Evolutionary conservation across 106 monocot species (phyloP), one percentile per base, ranked within the genome.

Genomic region (Dendrobium nobile): DNA sequence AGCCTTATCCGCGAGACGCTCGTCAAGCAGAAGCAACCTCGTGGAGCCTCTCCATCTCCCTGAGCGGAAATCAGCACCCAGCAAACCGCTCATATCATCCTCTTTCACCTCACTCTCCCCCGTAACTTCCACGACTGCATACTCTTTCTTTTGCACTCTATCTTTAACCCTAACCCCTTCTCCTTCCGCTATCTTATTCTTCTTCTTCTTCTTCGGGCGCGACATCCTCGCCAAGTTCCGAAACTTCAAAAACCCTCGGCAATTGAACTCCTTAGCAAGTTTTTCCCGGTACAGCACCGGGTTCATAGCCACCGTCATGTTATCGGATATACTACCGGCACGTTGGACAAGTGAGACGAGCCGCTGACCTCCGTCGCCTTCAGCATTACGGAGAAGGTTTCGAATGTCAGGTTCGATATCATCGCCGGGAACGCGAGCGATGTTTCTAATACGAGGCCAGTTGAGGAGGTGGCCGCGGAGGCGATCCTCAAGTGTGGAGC

Each of bases 391-490:
- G 7, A 89, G 67, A 18, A 89, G 77, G 9, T 13, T 22, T 44
- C 74, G 33, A 47, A 91, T 9, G 8, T 77, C 74, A 22, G 91
- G 86, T 24, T 93, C 91, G 20, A 93, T n/a, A 45, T 99, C 95
- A 76, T 99, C 99, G 16, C 88, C 91, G 54, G 88, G 85, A 42
- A 86, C 86, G 41, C 95, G 82, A 45, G 90, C 95, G 37, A 95
- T 75, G 82, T 99, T 99, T 47, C 91, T 90, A 80, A 99, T 73
- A 67, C 95, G 89, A 2, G 95, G 99, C 99, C 99, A 99, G 85
- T 99, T 99, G 80, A 99, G 95, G 84, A 99, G 99, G 88, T 99
- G 99, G 82, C 99, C 99, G 47, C 95, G 95, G 79, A 99, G 84
- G 77, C 93, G 95, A 76, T 70, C 18, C 89, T 99, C 99, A 67